Evolutionary conservation across 1,139 yeast species (phyloP).

Genomic region (Saccharomyces hybrid): DNA sequence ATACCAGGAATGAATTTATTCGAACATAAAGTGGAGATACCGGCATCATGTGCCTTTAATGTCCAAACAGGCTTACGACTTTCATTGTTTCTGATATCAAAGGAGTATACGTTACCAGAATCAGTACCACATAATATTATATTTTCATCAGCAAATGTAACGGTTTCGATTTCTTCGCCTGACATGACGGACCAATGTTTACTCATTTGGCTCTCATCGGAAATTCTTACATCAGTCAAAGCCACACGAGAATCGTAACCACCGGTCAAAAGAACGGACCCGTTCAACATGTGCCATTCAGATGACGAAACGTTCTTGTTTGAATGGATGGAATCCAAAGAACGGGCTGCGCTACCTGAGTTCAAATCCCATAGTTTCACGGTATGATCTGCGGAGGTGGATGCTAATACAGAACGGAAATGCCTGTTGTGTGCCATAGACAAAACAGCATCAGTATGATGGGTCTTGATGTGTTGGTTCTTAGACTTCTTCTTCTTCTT

Average conservation of each 20-base stretch:
- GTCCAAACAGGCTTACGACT: constrained; percentile 79
- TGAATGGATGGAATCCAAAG: constrained; percentile 40
- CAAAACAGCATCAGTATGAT: constrained; percentile 90
- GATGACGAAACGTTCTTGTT: constrained; percentile 78
- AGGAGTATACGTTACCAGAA: constrained; percentile 80
- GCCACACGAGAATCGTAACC: constrained; percentile 85
- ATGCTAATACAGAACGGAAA: constrained; percentile 80
- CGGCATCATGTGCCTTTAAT: constrained; percentile 93
- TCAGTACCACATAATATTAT: constrained; percentile 86
- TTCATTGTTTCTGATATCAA: constrained; percentile 60
- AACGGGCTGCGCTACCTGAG: constrained; percentile 65
- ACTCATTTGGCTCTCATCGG: constrained; percentile 50
- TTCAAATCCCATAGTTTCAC: constrained; percentile 92
- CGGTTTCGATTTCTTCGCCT: constrained; percentile 79
- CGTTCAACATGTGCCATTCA: constrained; percentile 72
- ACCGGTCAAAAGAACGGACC: constrained; percentile 76
- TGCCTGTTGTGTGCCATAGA: constrained; percentile 75
- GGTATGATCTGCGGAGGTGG: constrained; percentile 92
- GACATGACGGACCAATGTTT: constrained; percentile 54
- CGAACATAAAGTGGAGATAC: constrained; percentile 72
- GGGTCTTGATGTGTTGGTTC: constrained; percentile 54
- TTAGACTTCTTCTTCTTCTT: constrained; percentile 46
- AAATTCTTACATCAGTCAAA: constrained; percentile 74
- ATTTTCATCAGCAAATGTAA: constrained; percentile 63
- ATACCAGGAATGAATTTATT: constrained; percentile 64